These are phyloP conservation scores for Morella rubra DNA, from an alignment of 306 rosid species.

Conservation along the genomic window DNA sequence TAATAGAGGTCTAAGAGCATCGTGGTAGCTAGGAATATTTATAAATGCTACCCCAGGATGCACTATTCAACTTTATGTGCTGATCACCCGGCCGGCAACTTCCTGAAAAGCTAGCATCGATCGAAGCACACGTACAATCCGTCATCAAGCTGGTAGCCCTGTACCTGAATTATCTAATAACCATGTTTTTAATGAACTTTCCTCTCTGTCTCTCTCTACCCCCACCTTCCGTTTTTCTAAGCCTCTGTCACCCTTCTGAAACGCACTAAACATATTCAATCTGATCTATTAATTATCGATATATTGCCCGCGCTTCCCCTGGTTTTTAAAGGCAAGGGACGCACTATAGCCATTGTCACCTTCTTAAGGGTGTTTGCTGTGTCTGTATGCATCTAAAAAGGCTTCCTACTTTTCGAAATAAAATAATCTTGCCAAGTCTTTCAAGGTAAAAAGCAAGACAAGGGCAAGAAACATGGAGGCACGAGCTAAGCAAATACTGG, in stretches of 20 bases:
- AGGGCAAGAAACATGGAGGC: conserved; percentile 47
- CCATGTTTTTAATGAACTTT: background rate
- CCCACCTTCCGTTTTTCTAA: background rate
- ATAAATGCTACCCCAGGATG: background rate
- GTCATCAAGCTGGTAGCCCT: background rate
- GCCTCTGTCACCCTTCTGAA: background rate
- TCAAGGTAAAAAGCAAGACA: conserved; percentile 30
- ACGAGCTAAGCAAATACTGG: conserved; percentile 38
- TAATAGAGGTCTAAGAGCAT: too few species aligned
- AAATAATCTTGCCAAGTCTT: conserved; percentile 30
- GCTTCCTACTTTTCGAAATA: conserved; percentile 30
- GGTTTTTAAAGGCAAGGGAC: conserved; percentile 2
- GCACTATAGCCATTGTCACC: conserved; percentile 12
- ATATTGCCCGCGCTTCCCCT: background rate
- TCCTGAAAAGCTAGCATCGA: conserved; percentile 27
- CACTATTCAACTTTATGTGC: conserved; percentile 6
- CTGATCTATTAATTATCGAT: background rate
- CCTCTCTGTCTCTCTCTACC: background rate
- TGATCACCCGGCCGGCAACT: conserved; percentile 6
- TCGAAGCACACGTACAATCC: background rate
- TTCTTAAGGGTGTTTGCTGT: conserved; percentile 2
- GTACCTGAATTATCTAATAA: background rate
- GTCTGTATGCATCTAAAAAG: conserved; percentile 26
- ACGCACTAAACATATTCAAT: background rate
- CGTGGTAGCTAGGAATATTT: too few species aligned